These are phyloP conservation scores for Phlebiopsis flavidoalba DNA, from an alignment of 768 basidiomycete species.

Conservation along the genomic window DNA sequence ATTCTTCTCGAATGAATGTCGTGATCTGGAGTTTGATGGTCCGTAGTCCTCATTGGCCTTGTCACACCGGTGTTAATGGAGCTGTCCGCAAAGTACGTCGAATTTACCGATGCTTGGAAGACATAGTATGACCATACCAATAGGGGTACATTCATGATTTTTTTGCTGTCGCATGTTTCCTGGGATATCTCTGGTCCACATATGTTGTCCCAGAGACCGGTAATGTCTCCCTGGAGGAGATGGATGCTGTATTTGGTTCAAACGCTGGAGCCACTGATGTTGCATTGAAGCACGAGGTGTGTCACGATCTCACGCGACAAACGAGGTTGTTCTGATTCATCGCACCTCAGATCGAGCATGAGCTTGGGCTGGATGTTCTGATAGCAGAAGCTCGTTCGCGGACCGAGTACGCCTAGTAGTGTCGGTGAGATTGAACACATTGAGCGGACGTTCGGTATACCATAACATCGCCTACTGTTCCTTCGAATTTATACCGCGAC, in stretches of 20 bases:
- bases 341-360: constrained; percentile 45
- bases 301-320: background rate
- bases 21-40: background rate
- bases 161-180: constrained; percentile 59
- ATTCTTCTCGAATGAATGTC: background rate
- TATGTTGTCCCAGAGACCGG: constrained; percentile 73
- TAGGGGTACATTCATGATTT: constrained; percentile 66
- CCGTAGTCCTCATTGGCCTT: constrained; percentile 70
- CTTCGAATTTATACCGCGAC: no score
- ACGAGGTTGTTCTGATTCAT: background rate
- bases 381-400: constrained; percentile 31
- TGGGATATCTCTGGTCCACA: constrained; percentile 69
- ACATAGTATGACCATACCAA: background rate
- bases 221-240: constrained; percentile 69
- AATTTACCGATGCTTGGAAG: background rate
- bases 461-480: no score
- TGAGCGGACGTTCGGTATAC: no score
- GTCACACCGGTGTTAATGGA: constrained; percentile 65
- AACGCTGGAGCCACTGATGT: constrained; percentile 53
- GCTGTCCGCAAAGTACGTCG: constrained; percentile 48
- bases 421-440: background rate
- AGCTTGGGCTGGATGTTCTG: constrained; percentile 45
- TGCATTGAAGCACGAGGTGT: constrained; percentile 46
- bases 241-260: constrained; percentile 62
- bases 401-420: background rate